A percentile compares a stretch with the other conserved stretches of the same genome.
These are phyloP conservation scores for Auricularia sp. DNA, from an alignment of 768 basidiomycete species.

Conservation along the genomic window DNA sequence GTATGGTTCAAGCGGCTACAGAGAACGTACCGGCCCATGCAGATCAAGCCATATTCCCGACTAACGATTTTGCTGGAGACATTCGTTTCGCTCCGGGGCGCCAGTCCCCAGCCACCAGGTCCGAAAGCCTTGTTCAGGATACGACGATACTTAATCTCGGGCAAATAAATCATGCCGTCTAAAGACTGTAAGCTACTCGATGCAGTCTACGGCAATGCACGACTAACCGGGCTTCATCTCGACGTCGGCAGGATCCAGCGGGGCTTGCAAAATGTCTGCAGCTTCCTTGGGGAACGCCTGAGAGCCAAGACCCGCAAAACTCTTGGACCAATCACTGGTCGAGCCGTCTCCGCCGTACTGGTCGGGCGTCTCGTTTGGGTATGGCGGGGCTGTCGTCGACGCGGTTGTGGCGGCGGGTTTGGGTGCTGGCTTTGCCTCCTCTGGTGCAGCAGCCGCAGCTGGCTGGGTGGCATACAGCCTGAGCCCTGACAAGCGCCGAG, in stretches of 20 bases:
- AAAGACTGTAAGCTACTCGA: neutral
- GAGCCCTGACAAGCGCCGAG: no score
- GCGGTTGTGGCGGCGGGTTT: neutral
- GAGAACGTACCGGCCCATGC: slow-evolving; percentile 61
- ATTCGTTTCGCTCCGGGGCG: slow-evolving; percentile 85
- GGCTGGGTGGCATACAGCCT: no score
- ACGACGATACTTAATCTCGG: slow-evolving; percentile 93
- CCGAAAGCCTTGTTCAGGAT: slow-evolving; percentile 90
- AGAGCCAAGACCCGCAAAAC: slow-evolving; percentile 70
- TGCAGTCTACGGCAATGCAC: no score
- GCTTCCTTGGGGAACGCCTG: slow-evolving; percentile 70
- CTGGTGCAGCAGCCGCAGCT: neutral
- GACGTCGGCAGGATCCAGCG: slow-evolving; percentile 66
- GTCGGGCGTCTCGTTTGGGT: neutral
- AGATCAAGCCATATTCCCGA: slow-evolving; percentile 89
- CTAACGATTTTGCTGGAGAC: slow-evolving; percentile 82
- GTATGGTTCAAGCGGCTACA: neutral
- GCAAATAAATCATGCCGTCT: slow-evolving; percentile 93
- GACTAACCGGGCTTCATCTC: slow-evolving; percentile 83
- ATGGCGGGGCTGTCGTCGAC: neutral
- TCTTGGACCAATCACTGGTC: slow-evolving; percentile 78
- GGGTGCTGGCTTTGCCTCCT: neutral
- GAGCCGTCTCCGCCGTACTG: neutral
- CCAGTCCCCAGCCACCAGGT: slow-evolving; percentile 94
- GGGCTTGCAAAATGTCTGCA: slow-evolving; percentile 60